phyloP scores from a whole-genome alignment of 257 asterid species.

The Linaria vulgaris region DNA sequence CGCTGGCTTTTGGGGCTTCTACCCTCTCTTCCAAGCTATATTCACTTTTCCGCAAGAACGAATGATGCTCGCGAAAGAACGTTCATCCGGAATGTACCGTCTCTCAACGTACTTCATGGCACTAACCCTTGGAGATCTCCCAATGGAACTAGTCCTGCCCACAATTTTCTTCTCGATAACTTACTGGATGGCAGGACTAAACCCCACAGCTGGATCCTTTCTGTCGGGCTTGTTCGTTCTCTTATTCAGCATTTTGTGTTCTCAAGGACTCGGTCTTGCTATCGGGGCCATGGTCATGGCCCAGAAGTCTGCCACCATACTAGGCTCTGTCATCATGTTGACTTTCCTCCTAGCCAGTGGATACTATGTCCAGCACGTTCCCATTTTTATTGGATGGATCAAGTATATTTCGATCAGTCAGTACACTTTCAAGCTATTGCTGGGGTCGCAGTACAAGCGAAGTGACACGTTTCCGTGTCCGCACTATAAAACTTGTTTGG shows the following conservation, averaged over 20 bases:
- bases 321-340: slow-evolving; percentile 65
- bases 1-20: slow-evolving; percentile 77
- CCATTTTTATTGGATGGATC: slow-evolving; percentile 58
- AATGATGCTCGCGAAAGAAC: slow-evolving; percentile 60
- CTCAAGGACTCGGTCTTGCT: slow-evolving; percentile 81
- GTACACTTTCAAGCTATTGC: slow-evolving; percentile 56
- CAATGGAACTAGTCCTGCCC: slow-evolving; percentile 86
- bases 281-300: slow-evolving; percentile 74
- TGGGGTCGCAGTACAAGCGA: slow-evolving; percentile 46
- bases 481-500: slow-evolving; percentile 33
- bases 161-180: slow-evolving; percentile 49
- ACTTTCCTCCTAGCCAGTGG: slow-evolving; percentile 63
- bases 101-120: slow-evolving; percentile 86
- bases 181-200: slow-evolving; percentile 82
- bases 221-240: slow-evolving; percentile 46
- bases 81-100: slow-evolving; percentile 82
- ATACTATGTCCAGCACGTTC: slow-evolving; percentile 62
- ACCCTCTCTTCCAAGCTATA: slow-evolving; percentile 72
- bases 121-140: slow-evolving; percentile 62
- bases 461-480: slow-evolving; percentile 52
- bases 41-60: slow-evolving; percentile 79
- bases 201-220: slow-evolving; percentile 38
- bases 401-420: slow-evolving; percentile 62
- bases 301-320: slow-evolving; percentile 47
- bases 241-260: slow-evolving; percentile 45